These are phyloP conservation scores for Drechslerella coelobrocha DNA, from an alignment of 2,329 filamentous ascomycete species.

Conservation along the genomic window DNA sequence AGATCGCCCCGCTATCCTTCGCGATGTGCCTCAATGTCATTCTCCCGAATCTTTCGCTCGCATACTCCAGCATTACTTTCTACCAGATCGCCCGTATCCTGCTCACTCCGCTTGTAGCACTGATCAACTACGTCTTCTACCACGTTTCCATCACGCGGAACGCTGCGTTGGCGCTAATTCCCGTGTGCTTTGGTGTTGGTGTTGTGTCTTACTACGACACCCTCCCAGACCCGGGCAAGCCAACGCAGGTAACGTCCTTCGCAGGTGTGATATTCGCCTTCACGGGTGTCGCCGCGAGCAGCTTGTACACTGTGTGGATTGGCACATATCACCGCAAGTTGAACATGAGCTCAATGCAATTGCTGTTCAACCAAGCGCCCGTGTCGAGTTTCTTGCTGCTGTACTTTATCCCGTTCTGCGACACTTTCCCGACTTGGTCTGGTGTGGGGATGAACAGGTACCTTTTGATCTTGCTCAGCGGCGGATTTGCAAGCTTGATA, in stretches of 20 bases:
- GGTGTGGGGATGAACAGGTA: conserved; percentile 64
- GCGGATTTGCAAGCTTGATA: conserved; percentile 69
- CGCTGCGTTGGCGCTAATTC: conserved; percentile 65
- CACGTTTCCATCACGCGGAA: conserved; percentile 64
- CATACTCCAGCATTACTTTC: conserved; percentile 72
- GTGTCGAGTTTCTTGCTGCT: conserved; percentile 69
- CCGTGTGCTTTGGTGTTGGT: conserved; percentile 70
- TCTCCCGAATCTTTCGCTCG: conserved; percentile 71
- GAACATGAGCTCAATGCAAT: conserved; percentile 72
- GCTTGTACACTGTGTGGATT: conserved; percentile 74
- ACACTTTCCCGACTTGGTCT: conserved; percentile 67
- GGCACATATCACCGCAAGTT: conserved; percentile 70
- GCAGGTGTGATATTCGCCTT: conserved; percentile 72
- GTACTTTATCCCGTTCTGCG: conserved; percentile 71
- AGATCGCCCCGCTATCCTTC: conserved; percentile 70
- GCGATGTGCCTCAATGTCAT: conserved; percentile 75
- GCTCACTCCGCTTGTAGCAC: conserved; percentile 70
- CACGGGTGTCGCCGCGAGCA: conserved; percentile 69
- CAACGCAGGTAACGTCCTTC: conserved; percentile 65
- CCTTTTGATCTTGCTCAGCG: conserved; percentile 68
- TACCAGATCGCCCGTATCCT: conserved; percentile 74
- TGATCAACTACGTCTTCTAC: conserved; percentile 71
- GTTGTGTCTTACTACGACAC: conserved; percentile 74
- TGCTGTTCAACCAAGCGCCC: conserved; percentile 73
- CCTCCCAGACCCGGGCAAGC: conserved; percentile 61